phyloP scores from a whole-genome alignment of 352 stramenopile species.

The Pythium chondricola region DNA sequence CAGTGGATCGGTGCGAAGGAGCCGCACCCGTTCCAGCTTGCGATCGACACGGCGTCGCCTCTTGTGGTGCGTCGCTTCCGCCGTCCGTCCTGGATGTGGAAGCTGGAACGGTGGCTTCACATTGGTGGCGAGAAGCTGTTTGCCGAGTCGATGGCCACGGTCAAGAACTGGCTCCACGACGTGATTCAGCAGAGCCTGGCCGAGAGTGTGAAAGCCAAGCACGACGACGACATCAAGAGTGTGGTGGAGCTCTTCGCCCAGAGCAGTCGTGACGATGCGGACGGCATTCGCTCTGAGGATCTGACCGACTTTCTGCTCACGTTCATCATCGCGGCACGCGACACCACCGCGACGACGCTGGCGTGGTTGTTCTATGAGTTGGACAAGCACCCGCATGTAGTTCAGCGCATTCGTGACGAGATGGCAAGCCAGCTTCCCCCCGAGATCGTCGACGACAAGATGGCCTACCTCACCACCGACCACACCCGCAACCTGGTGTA shows the following conservation, averaged over 20 bases:
- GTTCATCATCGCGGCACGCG: conserved; percentile 65
- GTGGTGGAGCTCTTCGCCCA: conserved; percentile 10
- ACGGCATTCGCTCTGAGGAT: conserved; percentile 24
- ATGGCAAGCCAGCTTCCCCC: conserved; percentile 21
- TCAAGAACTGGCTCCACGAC: conserved; percentile 32
- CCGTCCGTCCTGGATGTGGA: conserved; percentile 43
- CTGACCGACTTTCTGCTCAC: conserved; percentile 63
- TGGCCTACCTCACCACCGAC: conserved; percentile 9
- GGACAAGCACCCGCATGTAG: conserved; percentile 49
- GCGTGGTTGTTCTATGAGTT: conserved; percentile 71
- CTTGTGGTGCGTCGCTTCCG: conserved; percentile 33
- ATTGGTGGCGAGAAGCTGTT: conserved; percentile 37
- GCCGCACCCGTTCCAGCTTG: conserved; percentile 35
- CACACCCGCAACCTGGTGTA: conserved; percentile 10
- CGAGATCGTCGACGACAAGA: background rate
- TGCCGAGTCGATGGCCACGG: conserved; percentile 16
- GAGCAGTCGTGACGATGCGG: conserved; percentile 6
- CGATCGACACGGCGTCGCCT: conserved; percentile 27
- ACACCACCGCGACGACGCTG: conserved; percentile 66
- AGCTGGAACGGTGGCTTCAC: conserved; percentile 40
- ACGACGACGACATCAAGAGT: background rate
- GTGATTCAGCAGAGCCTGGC: conserved; percentile 24
- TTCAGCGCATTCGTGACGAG: conserved; percentile 40
- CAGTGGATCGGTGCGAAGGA: conserved; percentile 29
- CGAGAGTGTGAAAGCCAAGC: background rate